Evolutionary conservation across 176 grass and related monocot species (phyloP), one percentile per base, ranked within the genome.

Genomic region (Oropetium thomaeum): DNA sequence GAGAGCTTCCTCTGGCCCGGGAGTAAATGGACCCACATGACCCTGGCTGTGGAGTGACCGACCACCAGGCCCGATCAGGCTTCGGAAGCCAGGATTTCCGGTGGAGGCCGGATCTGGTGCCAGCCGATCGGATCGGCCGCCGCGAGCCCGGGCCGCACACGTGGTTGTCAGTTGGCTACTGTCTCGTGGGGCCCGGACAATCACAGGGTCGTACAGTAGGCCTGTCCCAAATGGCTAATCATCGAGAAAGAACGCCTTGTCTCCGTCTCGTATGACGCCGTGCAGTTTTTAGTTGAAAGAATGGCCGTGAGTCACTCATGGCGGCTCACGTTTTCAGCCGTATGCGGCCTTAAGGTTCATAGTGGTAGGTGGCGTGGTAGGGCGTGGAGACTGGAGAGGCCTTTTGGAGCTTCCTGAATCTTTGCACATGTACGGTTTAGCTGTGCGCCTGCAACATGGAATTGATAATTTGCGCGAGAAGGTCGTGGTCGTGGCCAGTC

Each of bases 1-100:
- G n/a, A n/a, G n/a, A n/a, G n/a, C n/a, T n/a, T n/a, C n/a, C n/a
- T n/a, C n/a, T n/a, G n/a, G n/a, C n/a, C n/a, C n/a, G n/a, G n/a
- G 25, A 63, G 37, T 75, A 27, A 79, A 74, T 78, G 74, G 74
- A 78, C 45, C 78, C 79, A 30, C 78, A 82, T 48, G 74, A 73
- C 19, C 42, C 42, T 58, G 53, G 16, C 67, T 26, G 62, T 48
- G 61, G 53, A 39, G 40, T 60, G 58, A 49, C 59, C 59, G 52
- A 43, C 35, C 75, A 37, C 49, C 33, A 67, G 57, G 74, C 67
- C 75, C 54, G 59, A 45, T 75, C 69, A 23, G 43, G 29, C 57
- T 69, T 69, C 16, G 28, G 54, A 79, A 69, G 80, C 75, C 80
- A 35, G 28, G 33, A 48, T 31, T 62, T 38, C 72, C 64, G 45